Percentiles rank a stretch among this genome's conserved stretches.
phyloP scores from a whole-genome alignment of 139 green algal genomes.

The Coccomyxa sp. region DNA sequence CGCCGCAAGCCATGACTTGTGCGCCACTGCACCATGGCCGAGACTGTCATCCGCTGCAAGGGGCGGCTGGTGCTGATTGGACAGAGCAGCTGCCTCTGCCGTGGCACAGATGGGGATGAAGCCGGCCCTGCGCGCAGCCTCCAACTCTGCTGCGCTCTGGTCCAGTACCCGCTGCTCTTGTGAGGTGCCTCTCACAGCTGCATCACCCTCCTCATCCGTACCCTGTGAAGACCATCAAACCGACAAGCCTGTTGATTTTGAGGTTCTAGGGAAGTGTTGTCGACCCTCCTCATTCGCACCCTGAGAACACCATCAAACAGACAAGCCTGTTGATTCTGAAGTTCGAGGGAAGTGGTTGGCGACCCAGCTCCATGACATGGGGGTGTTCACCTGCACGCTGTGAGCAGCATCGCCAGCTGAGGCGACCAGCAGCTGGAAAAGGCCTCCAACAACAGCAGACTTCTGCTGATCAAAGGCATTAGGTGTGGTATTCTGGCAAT shows the following conservation, averaged over 20 bases:
- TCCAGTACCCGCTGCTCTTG: neutral
- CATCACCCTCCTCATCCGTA: neutral
- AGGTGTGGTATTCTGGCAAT: neutral
- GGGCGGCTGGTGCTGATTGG: neutral
- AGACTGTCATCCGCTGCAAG: neutral
- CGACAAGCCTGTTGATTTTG: no score
- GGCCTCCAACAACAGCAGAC: conserved; percentile 43
- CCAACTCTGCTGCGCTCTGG: neutral
- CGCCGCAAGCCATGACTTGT: no score
- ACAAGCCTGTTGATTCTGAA: no score
- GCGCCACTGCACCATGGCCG: no score
- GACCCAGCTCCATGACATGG: no score
- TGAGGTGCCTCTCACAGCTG: neutral
- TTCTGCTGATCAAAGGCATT: conserved; percentile 62
- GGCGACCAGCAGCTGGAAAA: conserved; percentile 43
- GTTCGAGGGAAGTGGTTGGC: no score
- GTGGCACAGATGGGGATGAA: neutral
- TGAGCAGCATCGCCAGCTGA: neutral
- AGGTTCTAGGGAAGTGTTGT: no score
- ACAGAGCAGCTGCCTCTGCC: neutral
- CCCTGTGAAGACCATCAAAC: no score
- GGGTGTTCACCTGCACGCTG: no score
- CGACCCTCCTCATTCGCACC: no score
- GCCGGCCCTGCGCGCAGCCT: neutral
- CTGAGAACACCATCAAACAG: no score